Conservation (phyloP, 768 basidiomycete genomes). For the Boletus pseudopeckii region DNA sequence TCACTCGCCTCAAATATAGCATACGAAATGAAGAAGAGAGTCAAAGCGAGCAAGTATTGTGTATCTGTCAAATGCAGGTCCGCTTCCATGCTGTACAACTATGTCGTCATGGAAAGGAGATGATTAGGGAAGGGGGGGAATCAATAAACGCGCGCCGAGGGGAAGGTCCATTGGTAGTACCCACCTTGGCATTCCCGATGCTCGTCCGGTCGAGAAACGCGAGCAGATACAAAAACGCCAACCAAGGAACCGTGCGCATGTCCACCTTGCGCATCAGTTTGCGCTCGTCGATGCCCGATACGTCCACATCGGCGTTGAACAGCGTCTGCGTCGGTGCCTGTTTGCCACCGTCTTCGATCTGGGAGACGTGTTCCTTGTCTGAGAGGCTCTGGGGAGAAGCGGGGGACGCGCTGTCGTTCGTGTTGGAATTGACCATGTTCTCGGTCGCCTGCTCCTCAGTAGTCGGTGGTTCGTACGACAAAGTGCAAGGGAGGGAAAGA, state of each 20-base stretch:
- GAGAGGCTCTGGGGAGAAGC: neutral
- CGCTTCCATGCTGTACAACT: slow-evolving; percentile 63
- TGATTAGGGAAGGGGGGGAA: neutral
- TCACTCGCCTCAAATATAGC: slow-evolving; percentile 60
- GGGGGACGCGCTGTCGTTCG: neutral
- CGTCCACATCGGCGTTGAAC: slow-evolving; percentile 49
- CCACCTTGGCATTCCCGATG: slow-evolving; percentile 41
- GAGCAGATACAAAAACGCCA: slow-evolving; percentile 72
- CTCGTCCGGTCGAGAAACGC: slow-evolving; percentile 65
- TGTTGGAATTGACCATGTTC: neutral
- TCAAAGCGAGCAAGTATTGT: slow-evolving; percentile 64
- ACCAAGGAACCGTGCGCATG: slow-evolving; percentile 62
- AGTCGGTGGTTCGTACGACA: neutral
- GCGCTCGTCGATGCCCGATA: slow-evolving; percentile 61
- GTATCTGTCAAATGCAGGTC: slow-evolving; percentile 60
- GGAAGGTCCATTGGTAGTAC: neutral
- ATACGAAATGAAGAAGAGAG: slow-evolving; percentile 61
- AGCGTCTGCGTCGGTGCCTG: neutral
- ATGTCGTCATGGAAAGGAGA: neutral
- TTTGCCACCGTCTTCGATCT: neutral
- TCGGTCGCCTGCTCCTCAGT: too few relatives aligned
- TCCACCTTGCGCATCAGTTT: slow-evolving; percentile 71
- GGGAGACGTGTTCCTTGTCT: slow-evolving; percentile 1
- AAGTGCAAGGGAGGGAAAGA: neutral
- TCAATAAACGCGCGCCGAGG: neutral